A percentile compares a stretch with the other conserved stretches of the same genome.
phyloP scores from a whole-genome alignment of 2,329 filamentous ascomycete species.

The Aspergillus oerlinghausenensis region DNA sequence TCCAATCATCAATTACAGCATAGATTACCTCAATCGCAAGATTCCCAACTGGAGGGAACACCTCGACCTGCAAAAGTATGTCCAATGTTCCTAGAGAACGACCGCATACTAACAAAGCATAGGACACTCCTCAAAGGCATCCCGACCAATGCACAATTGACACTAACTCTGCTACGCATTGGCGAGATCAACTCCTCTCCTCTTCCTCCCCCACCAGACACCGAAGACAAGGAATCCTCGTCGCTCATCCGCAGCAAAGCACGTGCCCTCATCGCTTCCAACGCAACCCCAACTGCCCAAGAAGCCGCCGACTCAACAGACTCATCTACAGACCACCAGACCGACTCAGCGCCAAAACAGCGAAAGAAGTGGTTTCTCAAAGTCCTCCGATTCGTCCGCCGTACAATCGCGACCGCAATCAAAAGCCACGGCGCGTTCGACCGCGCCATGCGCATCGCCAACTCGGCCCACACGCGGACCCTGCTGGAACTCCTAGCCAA shows the following conservation, averaged over 20 bases:
- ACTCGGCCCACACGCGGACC: constrained; percentile 61
- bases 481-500: constrained; percentile 64
- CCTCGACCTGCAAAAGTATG: constrained; percentile 63
- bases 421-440: constrained; percentile 69
- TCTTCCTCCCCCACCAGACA: constrained; percentile 58
- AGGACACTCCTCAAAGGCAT: constrained; percentile 71
- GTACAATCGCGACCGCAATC: constrained; percentile 65
- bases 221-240: constrained; percentile 28
- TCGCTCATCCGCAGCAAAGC: constrained; percentile 39
- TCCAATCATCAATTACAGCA: constrained; percentile 59
- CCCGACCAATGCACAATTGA: constrained; percentile 80
- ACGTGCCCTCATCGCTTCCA: constrained; percentile 36
- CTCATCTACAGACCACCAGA: constrained; percentile 2
- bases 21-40: constrained; percentile 46
- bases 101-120: constrained; percentile 7
- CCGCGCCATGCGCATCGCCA: constrained; percentile 62
- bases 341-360: constrained; percentile 6
- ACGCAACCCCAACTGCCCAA: constrained; percentile 46
- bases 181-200: constrained; percentile 79
- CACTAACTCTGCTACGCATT: constrained; percentile 73
- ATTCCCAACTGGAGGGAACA: constrained; percentile 72
- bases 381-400: constrained; percentile 62
- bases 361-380: constrained; percentile 42
- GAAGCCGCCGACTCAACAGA: background rate
- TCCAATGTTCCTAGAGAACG: background rate